Base-by-base conservation (phyloP, 148 eudicot genomes). In the Nyssa sinensis region DNA sequence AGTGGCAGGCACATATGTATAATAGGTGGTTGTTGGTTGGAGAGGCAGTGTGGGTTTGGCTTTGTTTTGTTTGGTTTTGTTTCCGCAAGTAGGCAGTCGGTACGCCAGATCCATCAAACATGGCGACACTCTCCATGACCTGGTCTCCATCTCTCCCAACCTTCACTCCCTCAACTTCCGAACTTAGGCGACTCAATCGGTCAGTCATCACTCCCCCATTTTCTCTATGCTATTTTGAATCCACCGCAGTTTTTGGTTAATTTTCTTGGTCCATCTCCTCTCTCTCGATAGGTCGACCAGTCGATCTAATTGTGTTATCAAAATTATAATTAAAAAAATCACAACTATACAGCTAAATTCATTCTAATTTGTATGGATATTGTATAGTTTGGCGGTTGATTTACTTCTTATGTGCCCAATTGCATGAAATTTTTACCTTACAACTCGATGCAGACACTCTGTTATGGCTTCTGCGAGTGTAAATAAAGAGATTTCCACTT, bases 391-490 rank as follows among this genome's bases (percentile, higher is more conserved):
- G 28, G 2, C 23, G 17, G 13, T 34, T 14, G 13, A 30, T 33
- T 24, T 41, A 5, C 4, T 59, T 30, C 4, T 59, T 63, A 60
- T 62, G 23, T 24, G n/a, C n/a, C n/a, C n/a, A n/a, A n/a, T n/a
- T n/a, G n/a, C 8, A 37, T 37, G 41, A 39, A 41, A 29, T n/a
- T 55, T 10, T 8, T 53, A 23, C 25, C 14, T 72, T 67, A 30
- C 34, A 37, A 2, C 28, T 64, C 41, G 16, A 55, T 64, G 64
- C 83, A 84, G 87, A 79, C 75, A 27, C 58, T 24, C 81, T 60
- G 76, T 78, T 29, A 82, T 87, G 88, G 81, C 85, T 60, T 84
- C 85, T 47, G 85, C 93, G 59, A 82, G 83, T 72, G 74, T 75
- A 30, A 84, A 76, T 29, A 87, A 82, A 53, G 83, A 75, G 41